Evolutionary conservation across 164 flowering plant species (phyloP), one percentile per base, ranked within the genome.

Genomic region (Brasenia schreberi): DNA sequence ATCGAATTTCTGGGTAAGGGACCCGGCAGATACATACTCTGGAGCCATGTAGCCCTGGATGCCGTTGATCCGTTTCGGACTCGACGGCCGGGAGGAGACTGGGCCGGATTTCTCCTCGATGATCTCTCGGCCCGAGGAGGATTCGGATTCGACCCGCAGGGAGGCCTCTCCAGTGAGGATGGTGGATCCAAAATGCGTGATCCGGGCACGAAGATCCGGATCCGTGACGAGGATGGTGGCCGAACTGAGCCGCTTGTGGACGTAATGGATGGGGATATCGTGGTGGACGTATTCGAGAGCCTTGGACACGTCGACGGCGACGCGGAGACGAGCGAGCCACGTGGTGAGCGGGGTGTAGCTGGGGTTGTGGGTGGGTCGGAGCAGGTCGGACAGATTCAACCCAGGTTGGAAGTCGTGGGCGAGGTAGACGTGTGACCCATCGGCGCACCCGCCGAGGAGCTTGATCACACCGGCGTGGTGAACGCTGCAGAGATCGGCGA

Each of bases 41-140:
- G 67, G 67, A 3, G 67, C 67, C 67, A 65, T 65, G 60, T 65
- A 65, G 39, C 67, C 67, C 10, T 65, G 59, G 27, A 59, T 65
- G 59, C 67, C 67, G 23, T 33, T 53, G 39, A 65, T 65, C 60
- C 18, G 44, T 23, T 18, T n/a, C 42, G 58, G 18, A 6, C 61
- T 27, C 33, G 12, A 18, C 11, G 42, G 18, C 60, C 67, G 44
- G 58, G 17, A 12, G 12, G 17, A 2, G 6, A 65, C 67, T 11
- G n/a, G n/a, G n/a, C n/a, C n/a, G 14, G 67, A 6, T 0, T 16
- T 6, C 62, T 60, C 62, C 62, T 60, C 62, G 19, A 60, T 16
- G 23, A 60, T 60, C 62, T 60, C 62, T 5, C 14, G 17, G 7
- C 23, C 23, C 6, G 62, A 60, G 19, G 19, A 7, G 14, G 62